phyloP scores from a whole-genome alignment of 192 early-diverging fungal species.

The Backusella circina region DNA sequence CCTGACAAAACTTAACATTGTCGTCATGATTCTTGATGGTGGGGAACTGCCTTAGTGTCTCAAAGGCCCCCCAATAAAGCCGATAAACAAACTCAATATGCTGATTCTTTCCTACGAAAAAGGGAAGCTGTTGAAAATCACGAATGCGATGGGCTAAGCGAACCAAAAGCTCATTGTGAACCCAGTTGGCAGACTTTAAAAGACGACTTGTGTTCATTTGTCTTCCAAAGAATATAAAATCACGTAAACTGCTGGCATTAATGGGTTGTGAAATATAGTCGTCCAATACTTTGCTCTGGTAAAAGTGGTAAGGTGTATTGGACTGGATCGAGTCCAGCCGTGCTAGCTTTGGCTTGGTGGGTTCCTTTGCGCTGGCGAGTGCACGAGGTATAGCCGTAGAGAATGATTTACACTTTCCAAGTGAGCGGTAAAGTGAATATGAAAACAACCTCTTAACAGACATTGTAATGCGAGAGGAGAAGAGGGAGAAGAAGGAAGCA shows the following conservation, averaged over 20 bases:
- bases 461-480: background rate
- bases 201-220: constrained; percentile 83
- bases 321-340: constrained; percentile 8
- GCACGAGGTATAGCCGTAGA: background rate
- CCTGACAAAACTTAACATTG: constrained; percentile 77
- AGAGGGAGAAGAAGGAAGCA: background rate
- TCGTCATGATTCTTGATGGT: constrained; percentile 75
- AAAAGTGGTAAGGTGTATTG: constrained; percentile 70
- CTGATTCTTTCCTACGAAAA: constrained; percentile 90
- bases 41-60: constrained; percentile 67
- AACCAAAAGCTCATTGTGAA: constrained; percentile 83
- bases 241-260: constrained; percentile 82
- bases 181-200: constrained; percentile 85
- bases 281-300: constrained; percentile 88
- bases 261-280: constrained; percentile 75
- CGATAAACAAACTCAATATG: constrained; percentile 83
- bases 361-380: background rate
- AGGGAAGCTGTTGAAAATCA: constrained; percentile 90
- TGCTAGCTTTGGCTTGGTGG: background rate
- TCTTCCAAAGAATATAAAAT: constrained; percentile 88
- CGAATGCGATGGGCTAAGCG: constrained; percentile 90
- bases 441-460: background rate
- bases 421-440: background rate
- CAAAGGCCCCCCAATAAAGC: constrained; percentile 94
- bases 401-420: background rate